These are phyloP conservation scores for Discostella pseudostelligera DNA, from an alignment of 108 stramenopile genomes.

Conservation along the genomic window DNA sequence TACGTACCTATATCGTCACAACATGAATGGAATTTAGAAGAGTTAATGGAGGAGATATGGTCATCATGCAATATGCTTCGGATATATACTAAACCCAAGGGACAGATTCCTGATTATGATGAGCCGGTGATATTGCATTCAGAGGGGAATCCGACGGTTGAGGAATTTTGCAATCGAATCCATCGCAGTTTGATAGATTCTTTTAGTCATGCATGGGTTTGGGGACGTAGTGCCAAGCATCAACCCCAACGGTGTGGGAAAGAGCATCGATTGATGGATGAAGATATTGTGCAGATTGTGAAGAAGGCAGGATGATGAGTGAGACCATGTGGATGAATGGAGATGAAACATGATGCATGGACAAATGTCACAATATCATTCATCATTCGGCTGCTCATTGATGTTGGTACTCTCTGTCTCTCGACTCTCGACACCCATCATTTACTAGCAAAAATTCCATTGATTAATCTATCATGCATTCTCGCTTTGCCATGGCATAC, in stretches of 20 bases:
- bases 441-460: too few relatives aligned
- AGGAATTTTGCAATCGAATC: slow-evolving; percentile 96
- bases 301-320: slow-evolving; percentile 56
- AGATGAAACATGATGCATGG: background rate
- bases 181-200: slow-evolving; percentile 77
- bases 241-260: slow-evolving; percentile 97
- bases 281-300: slow-evolving; percentile 94
- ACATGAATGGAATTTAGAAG: slow-evolving; percentile 97
- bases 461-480: too few relatives aligned
- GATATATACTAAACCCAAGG: slow-evolving; percentile 99
- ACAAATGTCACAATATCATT: background rate
- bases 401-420: too few relatives aligned
- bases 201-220: slow-evolving; percentile 97
- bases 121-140: slow-evolving; percentile 97
- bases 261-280: slow-evolving; percentile 93
- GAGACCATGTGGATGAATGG: background rate
- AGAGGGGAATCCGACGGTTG: slow-evolving; percentile 86
- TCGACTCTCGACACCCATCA: too few relatives aligned
- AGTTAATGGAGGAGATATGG: slow-evolving; percentile 94
- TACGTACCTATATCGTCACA: slow-evolving; percentile 92
- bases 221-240: slow-evolving; percentile 92
- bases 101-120: slow-evolving; percentile 96
- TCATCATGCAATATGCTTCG: slow-evolving; percentile 91
- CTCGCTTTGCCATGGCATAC: too few relatives aligned
- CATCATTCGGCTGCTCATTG: background rate